Percentiles rank a stretch among this genome's conserved stretches.
Conservation (phyloP, 1,139 yeast genomes). For the Pichia sp. region DNA sequence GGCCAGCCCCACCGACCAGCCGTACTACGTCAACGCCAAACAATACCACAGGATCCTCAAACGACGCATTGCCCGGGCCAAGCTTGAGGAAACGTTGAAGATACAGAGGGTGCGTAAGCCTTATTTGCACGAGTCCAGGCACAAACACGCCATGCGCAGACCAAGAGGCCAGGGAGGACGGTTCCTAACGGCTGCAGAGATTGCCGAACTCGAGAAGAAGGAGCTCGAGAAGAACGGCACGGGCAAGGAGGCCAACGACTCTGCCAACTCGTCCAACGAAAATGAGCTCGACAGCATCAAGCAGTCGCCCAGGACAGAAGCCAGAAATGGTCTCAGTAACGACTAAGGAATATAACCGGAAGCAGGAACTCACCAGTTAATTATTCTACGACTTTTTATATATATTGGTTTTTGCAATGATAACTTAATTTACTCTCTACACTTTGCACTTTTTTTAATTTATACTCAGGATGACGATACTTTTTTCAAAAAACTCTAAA, state of each 20-base stretch:
- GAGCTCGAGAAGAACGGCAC: slow-evolving; percentile 33
- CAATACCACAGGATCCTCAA: slow-evolving; percentile 93
- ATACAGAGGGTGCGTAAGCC: slow-evolving; percentile 91
- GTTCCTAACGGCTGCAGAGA: slow-evolving; percentile 93
- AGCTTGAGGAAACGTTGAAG: slow-evolving; percentile 80
- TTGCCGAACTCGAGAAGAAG: slow-evolving; percentile 71
- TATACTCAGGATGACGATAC: neutral
- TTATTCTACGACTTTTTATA: neutral
- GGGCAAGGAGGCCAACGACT: neutral
- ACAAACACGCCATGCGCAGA: slow-evolving; percentile 98
- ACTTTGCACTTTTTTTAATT: neutral
- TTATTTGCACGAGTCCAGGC: slow-evolving; percentile 93
- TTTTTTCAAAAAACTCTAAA: too few species aligned
- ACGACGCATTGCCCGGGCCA: slow-evolving; percentile 90
- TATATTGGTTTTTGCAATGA: neutral
- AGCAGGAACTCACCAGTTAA: neutral
- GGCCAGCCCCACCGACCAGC: slow-evolving; percentile 55
- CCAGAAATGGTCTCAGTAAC: neutral
- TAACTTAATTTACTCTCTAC: neutral
- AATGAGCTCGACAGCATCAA: neutral
- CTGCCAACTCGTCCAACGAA: neutral
- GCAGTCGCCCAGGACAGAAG: neutral
- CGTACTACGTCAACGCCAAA: slow-evolving; percentile 95
- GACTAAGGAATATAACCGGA: neutral
- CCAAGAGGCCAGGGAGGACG: slow-evolving; percentile 99